These are phyloP conservation scores for Purpureocillium lavendulum DNA, from an alignment of 2,329 filamentous ascomycete genomes.

Conservation along the genomic window DNA sequence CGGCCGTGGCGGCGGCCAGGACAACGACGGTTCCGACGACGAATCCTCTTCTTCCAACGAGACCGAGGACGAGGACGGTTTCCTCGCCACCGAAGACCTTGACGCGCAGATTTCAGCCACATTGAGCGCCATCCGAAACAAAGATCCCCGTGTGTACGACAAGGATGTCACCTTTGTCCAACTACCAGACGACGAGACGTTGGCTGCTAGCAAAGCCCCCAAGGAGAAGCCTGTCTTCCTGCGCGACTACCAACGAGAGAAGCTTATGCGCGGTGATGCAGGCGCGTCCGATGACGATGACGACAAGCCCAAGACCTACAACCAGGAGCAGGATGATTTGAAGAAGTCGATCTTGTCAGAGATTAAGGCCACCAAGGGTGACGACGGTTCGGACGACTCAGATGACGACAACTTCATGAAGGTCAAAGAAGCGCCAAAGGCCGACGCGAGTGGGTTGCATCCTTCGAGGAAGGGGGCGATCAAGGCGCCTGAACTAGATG, in stretches of 20 bases:
- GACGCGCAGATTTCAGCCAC: conserved; percentile 85
- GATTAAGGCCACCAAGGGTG: conserved; percentile 58
- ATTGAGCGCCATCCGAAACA: conserved; percentile 76
- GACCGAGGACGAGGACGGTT: conserved; percentile 83
- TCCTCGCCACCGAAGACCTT: conserved; percentile 75
- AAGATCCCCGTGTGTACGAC: conserved; percentile 89
- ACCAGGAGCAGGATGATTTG: conserved; percentile 78
- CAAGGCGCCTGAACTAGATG: conserved; percentile 50
- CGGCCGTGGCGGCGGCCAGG: conserved; percentile 26
- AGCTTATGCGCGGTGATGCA: conserved; percentile 65
- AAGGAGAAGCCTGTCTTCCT: conserved; percentile 81
- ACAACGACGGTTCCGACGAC: conserved; percentile 37
- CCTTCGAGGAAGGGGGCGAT: conserved; percentile 41
- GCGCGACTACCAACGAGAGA: conserved; percentile 85
- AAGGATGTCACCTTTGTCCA: conserved; percentile 69
- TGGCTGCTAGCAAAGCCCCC: conserved; percentile 34
- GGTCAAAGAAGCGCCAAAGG: conserved; percentile 50
- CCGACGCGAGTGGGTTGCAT: conserved; percentile 39
- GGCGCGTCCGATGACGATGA: conserved; percentile 51
- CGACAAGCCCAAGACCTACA: conserved; percentile 61
- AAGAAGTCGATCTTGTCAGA: conserved; percentile 71
- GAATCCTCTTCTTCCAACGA: conserved; percentile 67
- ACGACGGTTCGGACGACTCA: conserved; percentile 38
- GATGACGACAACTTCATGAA: conserved; percentile 64
- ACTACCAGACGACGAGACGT: conserved; percentile 44